Base-by-base conservation (phyloP, 2,329 filamentous ascomycete species). In the Acephala macrosclerotiorum region DNA sequence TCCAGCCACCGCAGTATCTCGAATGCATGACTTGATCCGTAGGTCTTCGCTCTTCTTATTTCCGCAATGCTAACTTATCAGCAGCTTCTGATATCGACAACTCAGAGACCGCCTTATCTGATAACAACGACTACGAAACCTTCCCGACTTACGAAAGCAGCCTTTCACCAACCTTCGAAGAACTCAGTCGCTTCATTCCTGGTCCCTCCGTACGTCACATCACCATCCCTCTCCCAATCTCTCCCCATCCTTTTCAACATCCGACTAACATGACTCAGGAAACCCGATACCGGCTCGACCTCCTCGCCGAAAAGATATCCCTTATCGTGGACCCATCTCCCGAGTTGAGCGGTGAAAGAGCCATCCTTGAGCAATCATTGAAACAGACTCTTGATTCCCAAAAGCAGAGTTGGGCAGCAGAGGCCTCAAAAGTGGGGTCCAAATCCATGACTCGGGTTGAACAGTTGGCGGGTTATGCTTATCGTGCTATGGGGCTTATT, bases 121-220 rank as follows among this genome's bases (percentile, higher is more conserved):
- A 77, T 49, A 76, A 71, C 14, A 70, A 72, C 42, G 75, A 77
- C 58, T 75, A 75, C 53, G 69, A 69, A 8, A 68, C 71, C 11
- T 77, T 75, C 36, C 75, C 76, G n/a, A 73, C 75, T 53, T 76
- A 73, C 58, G 76, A 77, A 56, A 67, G 61, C 25, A 73, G 66
- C 18, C 33, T 56, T 7, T 63, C 69, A 7, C 58, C 60, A 25
- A 42, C 42, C 3, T 74, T 77, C 53, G 72, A 75, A 55, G 68
- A 70, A 35, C 63, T 74, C 25, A 69, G 66, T 47, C 66, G 71
- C 53, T 70, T 71, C 57, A 61, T 68, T 14, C 75, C 74, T 16
- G 61, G 53, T 25, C 73, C 71, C 55, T 70, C 72, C 45, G 74
- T 75, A 67, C 66, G 71, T 68, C 33, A 29, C 25, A 26, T 9